Evolutionary conservation across 1,139 yeast species (phyloP).

Genomic region (Scheffersomyces illinoinensis): DNA sequence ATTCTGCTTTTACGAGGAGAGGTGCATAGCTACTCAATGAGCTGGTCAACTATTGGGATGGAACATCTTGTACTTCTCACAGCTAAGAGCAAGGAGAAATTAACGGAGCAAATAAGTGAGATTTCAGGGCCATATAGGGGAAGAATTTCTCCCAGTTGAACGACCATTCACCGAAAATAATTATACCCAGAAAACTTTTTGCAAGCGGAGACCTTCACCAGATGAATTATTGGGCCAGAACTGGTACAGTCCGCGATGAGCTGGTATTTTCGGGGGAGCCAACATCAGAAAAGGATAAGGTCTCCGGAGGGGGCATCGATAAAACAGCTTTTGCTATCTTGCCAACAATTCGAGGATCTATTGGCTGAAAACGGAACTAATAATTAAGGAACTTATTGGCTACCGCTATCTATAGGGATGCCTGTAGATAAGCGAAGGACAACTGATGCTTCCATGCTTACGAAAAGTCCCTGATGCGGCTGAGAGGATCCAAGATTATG

Average conservation of each 20-base stretch:
- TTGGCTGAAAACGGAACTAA: background rate
- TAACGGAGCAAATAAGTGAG: too few species aligned
- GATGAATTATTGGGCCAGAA: background rate
- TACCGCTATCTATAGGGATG: background rate
- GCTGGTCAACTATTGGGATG: background rate
- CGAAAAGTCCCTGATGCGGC: background rate
- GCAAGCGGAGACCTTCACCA: background rate
- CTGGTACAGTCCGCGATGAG: background rate
- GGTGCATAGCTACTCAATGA: background rate
- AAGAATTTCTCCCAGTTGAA: background rate
- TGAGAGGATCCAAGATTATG: background rate
- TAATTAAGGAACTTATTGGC: background rate
- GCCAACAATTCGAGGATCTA: background rate
- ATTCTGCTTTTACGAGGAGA: background rate
- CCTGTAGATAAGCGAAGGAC: background rate
- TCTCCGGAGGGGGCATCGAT: too few species aligned
- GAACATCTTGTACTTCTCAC: too few species aligned
- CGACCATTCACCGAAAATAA: background rate
- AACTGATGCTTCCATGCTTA: background rate
- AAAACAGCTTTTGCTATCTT: too few species aligned
- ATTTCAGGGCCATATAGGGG: background rate
- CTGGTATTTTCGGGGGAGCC: too few species aligned
- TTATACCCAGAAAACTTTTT: background rate
- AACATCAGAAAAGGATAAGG: too few species aligned
- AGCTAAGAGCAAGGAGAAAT: too few species aligned